Evolutionary conservation across 2,329 filamentous ascomycete species (phyloP).

Genomic region (Hypoxylon rubiginosum): DNA sequence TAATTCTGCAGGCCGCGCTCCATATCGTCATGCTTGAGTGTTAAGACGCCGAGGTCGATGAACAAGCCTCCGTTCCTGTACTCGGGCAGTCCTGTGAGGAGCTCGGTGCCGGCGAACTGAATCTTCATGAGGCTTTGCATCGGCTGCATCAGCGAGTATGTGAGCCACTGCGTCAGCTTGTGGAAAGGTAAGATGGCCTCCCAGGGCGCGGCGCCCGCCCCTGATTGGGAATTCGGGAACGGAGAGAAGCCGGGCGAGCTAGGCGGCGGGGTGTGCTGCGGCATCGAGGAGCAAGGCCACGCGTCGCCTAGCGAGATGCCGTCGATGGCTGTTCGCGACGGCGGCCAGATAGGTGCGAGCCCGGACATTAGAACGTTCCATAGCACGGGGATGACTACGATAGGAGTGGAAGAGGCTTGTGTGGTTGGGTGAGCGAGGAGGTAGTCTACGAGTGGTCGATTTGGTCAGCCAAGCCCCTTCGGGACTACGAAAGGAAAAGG

Average conservation of each 20-base stretch:
- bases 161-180: constrained; percentile 95
- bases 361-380: constrained; percentile 94
- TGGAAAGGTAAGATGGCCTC: constrained; percentile 91
- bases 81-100: constrained; percentile 89
- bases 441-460: constrained; percentile 29
- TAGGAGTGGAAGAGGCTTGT: constrained; percentile 87
- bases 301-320: constrained; percentile 91
- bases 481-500: too few species aligned
- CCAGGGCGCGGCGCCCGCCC: constrained; percentile 61
- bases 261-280: constrained; percentile 60
- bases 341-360: constrained; percentile 88
- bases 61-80: constrained; percentile 93
- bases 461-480: constrained; percentile 41
- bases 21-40: constrained; percentile 76
- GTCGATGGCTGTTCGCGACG: constrained; percentile 87
- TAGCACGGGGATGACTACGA: constrained; percentile 86
- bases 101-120: constrained; percentile 82
- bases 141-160: constrained; percentile 92
- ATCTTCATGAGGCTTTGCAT: constrained; percentile 86
- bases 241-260: constrained; percentile 66
- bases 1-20: constrained; percentile 79
- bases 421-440: constrained; percentile 80
- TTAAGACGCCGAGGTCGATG: constrained; percentile 85
- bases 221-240: constrained; percentile 58
- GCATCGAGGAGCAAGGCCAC: constrained; percentile 90